Evolutionary conservation across 805 yeast genomes (phyloP).

Genomic region (Candida railenensis): DNA sequence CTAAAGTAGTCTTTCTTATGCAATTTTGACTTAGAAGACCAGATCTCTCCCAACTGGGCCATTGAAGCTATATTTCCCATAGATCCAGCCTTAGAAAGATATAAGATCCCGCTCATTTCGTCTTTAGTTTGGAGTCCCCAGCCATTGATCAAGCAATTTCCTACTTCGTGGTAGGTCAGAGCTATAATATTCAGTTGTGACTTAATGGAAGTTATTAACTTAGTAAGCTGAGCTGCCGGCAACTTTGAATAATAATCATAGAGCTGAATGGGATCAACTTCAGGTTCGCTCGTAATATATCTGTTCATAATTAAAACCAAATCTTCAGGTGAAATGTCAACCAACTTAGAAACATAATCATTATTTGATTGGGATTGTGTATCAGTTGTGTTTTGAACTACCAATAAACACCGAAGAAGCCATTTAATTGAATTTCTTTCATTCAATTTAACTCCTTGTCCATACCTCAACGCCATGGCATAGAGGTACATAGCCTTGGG

Average conservation of each 20-base stretch:
- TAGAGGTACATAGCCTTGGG: slow-evolving; percentile 63
- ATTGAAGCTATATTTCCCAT: slow-evolving; percentile 69
- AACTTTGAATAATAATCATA: slow-evolving; percentile 22
- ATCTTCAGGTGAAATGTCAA: slow-evolving; percentile 26
- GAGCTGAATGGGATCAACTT: slow-evolving; percentile 26
- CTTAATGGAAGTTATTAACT: slow-evolving; percentile 30
- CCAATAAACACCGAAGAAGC: slow-evolving; percentile 50
- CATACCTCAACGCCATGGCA: slow-evolving; percentile 64
- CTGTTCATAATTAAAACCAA: slow-evolving; percentile 23
- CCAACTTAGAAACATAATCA: slow-evolving; percentile 22
- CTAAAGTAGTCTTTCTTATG: slow-evolving; percentile 56
- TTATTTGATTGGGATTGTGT: slow-evolving; percentile 7
- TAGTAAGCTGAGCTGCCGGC: slow-evolving; percentile 22
- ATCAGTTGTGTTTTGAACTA: slow-evolving; percentile 5
- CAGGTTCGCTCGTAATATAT: slow-evolving; percentile 20
- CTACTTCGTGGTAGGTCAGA: slow-evolving; percentile 60
- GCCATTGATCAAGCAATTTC: slow-evolving; percentile 54
- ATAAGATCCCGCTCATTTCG: slow-evolving; percentile 55
- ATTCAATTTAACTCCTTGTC: slow-evolving; percentile 65
- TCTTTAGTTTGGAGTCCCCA: slow-evolving; percentile 52
- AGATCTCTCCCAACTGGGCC: slow-evolving; percentile 68
- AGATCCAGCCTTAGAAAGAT: slow-evolving; percentile 63
- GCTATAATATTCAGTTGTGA: slow-evolving; percentile 44
- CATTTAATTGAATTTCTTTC: slow-evolving; percentile 55
- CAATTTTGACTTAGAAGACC: slow-evolving; percentile 54